Evolutionary conservation across 1,284 basidiomycete genomes (phyloP), one percentile per base, ranked within the genome.

Genomic region (Kalmanozyma brasiliensis): DNA sequence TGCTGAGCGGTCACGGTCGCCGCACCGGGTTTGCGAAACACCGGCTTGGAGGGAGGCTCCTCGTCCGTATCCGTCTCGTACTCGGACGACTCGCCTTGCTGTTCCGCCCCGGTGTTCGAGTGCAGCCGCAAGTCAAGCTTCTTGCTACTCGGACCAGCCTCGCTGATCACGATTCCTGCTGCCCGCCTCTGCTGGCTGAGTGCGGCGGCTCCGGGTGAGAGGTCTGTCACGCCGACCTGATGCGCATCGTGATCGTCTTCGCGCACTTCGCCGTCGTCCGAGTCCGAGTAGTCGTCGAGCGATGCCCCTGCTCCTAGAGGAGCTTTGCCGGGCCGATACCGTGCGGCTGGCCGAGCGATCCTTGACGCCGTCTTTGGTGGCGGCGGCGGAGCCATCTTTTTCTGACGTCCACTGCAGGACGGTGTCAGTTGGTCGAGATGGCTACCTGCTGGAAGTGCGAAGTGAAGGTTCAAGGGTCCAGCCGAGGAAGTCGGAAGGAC

Each of bases 61-160:
- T 64, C 52, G 37, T 76, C 77, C 0, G 88, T 90, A 47, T 89
- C 89, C 16, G 83, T 83, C 55, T 84, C 83, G 67, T 90, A 87
- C 44, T 84, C 83, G 64, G 78, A 80, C 26, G 48, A 60, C 8
- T 36, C 42, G 5, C 49, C 47, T 6, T 53, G 41, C 1, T 44
- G 26, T 14, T 56, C 33, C 8, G 2, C 29, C 10, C 24, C n/a
- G 8, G 38, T 22, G 22, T 36, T 2, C 19, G 30, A 9, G 2
- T 57, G 19, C 14, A 73, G 19, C 13, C 49, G 52, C 17, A 73
- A 24, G 40, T 70, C 59, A 32, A 65, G 49, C 49, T 60, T 70
- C 42, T 65, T 65, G 11, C 42, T 45, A 22, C 52, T 42, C 7
- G 41, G 35, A 4, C 49, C 41, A 4, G 49, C 36, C 7, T 59